Percentiles rank a stretch among this genome's conserved stretches.
phyloP scores from a whole-genome alignment of 2,329 filamentous ascomycete species.

The Niveomyces coronatus region DNA sequence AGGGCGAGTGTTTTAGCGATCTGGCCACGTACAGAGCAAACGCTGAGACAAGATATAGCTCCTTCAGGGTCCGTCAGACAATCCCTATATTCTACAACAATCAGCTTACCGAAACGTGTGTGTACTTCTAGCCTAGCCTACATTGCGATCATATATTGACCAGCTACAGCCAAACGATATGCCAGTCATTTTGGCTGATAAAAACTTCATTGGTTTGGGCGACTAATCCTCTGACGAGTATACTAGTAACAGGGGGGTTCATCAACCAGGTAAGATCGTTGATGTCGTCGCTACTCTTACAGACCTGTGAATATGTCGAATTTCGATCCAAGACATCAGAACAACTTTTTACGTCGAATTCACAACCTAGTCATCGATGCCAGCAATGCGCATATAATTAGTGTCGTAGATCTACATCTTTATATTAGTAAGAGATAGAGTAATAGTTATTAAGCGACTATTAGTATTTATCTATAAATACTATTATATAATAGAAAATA shows the following conservation, averaged over 20 bases:
- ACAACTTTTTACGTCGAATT: constrained; percentile 55
- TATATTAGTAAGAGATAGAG: too few species aligned
- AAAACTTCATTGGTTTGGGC: constrained; percentile 41
- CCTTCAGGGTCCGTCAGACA: constrained; percentile 13
- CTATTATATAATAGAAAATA: too few species aligned
- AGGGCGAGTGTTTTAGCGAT: constrained; percentile 6
- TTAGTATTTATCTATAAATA: too few species aligned
- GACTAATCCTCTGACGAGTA: constrained; percentile 40
- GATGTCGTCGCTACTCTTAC: background rate
- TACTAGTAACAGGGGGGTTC: constrained; percentile 12
- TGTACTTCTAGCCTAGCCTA: background rate
- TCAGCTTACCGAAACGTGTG: constrained; percentile 2
- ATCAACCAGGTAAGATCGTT: constrained; percentile 12
- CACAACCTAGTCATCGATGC: constrained; percentile 44
- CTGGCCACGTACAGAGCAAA: too few species aligned
- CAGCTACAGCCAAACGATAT: constrained; percentile 33
- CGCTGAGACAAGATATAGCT: background rate
- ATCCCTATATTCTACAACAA: constrained; percentile 12
- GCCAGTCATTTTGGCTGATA: constrained; percentile 41
- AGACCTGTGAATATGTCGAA: background rate
- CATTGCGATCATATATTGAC: background rate
- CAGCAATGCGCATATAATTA: constrained; percentile 35
- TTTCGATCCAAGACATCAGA: constrained; percentile 23
- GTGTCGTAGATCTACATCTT: too few species aligned
- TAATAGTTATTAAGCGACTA: too few species aligned